Percentiles rank a stretch among this genome's conserved stretches.
phyloP scores from a whole-genome alignment of 768 basidiomycete species.

The Amanita exitialis region DNA sequence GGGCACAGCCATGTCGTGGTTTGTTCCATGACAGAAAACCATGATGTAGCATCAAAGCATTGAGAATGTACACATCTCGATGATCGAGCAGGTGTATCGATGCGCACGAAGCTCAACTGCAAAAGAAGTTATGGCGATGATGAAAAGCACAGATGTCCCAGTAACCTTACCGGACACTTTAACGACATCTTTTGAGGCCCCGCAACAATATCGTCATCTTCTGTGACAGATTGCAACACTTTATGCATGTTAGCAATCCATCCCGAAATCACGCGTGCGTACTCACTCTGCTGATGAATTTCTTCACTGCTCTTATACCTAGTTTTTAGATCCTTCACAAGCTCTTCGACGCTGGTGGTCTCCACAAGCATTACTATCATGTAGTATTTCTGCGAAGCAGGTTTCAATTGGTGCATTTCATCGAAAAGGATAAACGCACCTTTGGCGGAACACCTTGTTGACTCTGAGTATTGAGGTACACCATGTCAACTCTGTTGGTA shows the following conservation, averaged over 20 bases:
- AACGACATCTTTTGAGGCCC: constrained; percentile 86
- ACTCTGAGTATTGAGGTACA: constrained; percentile 77
- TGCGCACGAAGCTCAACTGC: constrained; percentile 79
- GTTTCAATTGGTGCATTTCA: not conserved
- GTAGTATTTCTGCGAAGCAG: constrained; percentile 65
- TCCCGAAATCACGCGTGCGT: not conserved
- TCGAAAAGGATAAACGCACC: constrained; percentile 27
- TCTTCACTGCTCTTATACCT: constrained; percentile 55
- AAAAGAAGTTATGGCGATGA: constrained; percentile 11
- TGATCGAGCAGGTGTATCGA: constrained; percentile 80
- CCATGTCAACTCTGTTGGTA: constrained; percentile 72
- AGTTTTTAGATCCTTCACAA: constrained; percentile 65
- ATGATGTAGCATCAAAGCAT: constrained; percentile 92
- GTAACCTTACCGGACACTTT: constrained; percentile 91
- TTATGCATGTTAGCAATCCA: constrained; percentile 4
- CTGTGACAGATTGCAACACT: constrained; percentile 52
- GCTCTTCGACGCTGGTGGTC: constrained; percentile 53
- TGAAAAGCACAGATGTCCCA: constrained; percentile 3
- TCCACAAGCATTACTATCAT: constrained; percentile 81
- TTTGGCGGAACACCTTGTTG: constrained; percentile 58
- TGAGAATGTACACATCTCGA: constrained; percentile 81
- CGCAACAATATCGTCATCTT: constrained; percentile 88
- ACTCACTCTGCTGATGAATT: constrained; percentile 59
- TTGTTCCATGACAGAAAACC: constrained; percentile 93
- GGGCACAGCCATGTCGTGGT: constrained; percentile 96